Base-by-base conservation (phyloP, 1,284 basidiomycete genomes). In the Tetrapyrgos nigripes region DNA sequence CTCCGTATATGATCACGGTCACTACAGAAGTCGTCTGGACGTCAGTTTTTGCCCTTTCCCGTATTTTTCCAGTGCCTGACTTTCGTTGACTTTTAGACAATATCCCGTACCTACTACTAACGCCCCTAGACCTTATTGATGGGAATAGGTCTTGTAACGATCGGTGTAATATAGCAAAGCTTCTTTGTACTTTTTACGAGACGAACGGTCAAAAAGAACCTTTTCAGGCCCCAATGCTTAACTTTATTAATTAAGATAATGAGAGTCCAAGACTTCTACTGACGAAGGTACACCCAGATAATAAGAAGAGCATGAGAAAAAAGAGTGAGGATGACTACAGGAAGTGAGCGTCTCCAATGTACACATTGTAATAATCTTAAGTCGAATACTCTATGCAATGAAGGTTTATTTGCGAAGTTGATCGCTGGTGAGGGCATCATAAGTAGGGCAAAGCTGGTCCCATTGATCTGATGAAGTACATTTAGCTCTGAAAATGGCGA, bases 371-470 rank as follows among this genome's bases (percentile, higher is more conserved):
- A 40, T 40, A 11, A n/a, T 40, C 37, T n/a, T n/a, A n/a, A n/a
- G n/a, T n/a, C n/a, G n/a, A n/a, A n/a, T n/a, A n/a, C n/a, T n/a
- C n/a, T n/a, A n/a, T n/a, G n/a, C n/a, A n/a, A n/a, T n/a, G n/a
- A n/a, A n/a, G n/a, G n/a, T n/a, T n/a, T n/a, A n/a, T n/a, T n/a
- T n/a, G n/a, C n/a, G n/a, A n/a, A n/a, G n/a, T n/a, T n/a, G n/a
- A n/a, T n/a, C n/a, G n/a, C n/a, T n/a, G n/a, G n/a, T n/a, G 8
- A 68, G 56, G 4, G 62, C 58, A 31, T 72, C 57, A 55, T 68
- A 76, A 3, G 49, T 67, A 5, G 73, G 73, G 59, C 74, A 77
- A 14, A 77, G 70, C 13, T 73, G 48, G 28, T 68, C 63, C 75
- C 75, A 76, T n/a, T 67, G 61, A 31, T 55, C 71, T 71, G 45